These are phyloP conservation scores for Colletotrichum somersetense DNA, from an alignment of 2,329 filamentous ascomycete genomes.

Conservation along the genomic window DNA sequence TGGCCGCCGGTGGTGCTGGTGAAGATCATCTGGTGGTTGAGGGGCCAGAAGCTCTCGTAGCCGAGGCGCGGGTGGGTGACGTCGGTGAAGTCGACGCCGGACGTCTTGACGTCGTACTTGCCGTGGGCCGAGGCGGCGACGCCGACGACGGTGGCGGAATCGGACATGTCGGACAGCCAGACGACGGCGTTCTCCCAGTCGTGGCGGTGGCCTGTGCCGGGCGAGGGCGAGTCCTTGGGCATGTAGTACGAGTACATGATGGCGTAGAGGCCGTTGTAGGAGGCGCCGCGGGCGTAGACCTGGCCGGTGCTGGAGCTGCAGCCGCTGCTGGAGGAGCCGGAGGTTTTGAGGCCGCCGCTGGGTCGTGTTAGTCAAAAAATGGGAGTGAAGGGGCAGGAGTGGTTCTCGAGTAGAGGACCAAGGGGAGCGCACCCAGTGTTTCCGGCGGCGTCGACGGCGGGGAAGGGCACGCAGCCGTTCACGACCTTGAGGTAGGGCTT, in stretches of 20 bases:
- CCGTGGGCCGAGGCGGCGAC: constrained; percentile 52
- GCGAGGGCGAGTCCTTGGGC: constrained; percentile 56
- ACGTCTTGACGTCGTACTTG: constrained; percentile 46
- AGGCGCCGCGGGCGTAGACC: constrained; percentile 50
- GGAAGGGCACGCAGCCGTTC: constrained; percentile 73
- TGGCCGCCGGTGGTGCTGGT: constrained; percentile 51
- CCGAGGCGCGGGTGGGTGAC: constrained; percentile 48
- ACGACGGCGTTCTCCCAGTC: constrained; percentile 54
- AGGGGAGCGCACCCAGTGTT: constrained; percentile 64
- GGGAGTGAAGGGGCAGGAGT: too few species aligned
- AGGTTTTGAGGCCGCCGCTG: constrained; percentile 48
- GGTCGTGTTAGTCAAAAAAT: constrained; percentile 36
- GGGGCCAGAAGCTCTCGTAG: constrained; percentile 49
- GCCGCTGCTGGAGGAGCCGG: constrained; percentile 46
- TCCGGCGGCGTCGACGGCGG: constrained; percentile 69
- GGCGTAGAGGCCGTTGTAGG: constrained; percentile 47
- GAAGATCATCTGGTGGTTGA: constrained; percentile 53
- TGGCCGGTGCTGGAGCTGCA: constrained; percentile 50
- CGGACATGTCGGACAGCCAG: constrained; percentile 48
- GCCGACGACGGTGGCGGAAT: constrained; percentile 48
- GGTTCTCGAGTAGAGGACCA: not conserved
- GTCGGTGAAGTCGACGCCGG: constrained; percentile 45
- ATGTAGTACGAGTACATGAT: constrained; percentile 55
- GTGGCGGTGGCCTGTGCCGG: constrained; percentile 53
- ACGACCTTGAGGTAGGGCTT: constrained; percentile 57